Evolutionary conservation across 1,139 yeast genomes (phyloP).

Genomic region (Saccharomycopsis phalli): DNA sequence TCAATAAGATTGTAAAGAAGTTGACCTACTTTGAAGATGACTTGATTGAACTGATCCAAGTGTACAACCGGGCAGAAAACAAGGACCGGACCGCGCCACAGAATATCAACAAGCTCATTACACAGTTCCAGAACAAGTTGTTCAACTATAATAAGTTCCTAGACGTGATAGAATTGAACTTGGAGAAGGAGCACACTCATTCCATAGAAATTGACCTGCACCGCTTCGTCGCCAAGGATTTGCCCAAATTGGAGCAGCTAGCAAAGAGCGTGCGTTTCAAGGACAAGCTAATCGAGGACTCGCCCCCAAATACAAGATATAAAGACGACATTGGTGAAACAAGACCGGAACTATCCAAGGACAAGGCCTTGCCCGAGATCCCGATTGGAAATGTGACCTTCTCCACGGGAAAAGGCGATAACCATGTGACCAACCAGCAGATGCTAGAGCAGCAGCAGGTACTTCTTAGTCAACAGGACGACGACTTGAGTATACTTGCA

Average conservation of each 20-base stretch:
- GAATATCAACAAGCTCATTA: conserved; percentile 2
- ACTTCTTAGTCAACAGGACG: conserved; percentile 52
- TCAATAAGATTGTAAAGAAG: conserved; percentile 12
- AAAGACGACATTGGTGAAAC: conserved; percentile 5
- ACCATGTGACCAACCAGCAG: background rate
- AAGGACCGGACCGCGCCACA: background rate
- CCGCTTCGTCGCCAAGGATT: conserved; percentile 8
- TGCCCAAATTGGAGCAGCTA: conserved; percentile 15
- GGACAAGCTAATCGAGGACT: conserved; percentile 15
- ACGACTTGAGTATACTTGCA: conserved; percentile 48
- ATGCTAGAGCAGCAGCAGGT: conserved; percentile 62
- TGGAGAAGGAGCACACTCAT: conserved; percentile 14
- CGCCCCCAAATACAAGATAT: background rate
- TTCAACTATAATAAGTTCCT: conserved; percentile 12
- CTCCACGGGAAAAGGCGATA: background rate
- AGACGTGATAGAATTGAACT: conserved; percentile 12
- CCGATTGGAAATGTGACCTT: background rate
- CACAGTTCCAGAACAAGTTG: conserved; percentile 4
- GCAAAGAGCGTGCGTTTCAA: conserved; percentile 19
- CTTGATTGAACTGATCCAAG: conserved; percentile 11
- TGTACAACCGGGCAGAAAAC: background rate
- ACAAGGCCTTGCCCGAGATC: conserved; percentile 1
- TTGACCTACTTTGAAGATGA: conserved; percentile 15
- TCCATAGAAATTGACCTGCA: conserved; percentile 7
- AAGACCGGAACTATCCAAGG: background rate